Base-by-base conservation (phyloP, 176 grass and related monocot genomes). In the Oropetium thomaeum region DNA sequence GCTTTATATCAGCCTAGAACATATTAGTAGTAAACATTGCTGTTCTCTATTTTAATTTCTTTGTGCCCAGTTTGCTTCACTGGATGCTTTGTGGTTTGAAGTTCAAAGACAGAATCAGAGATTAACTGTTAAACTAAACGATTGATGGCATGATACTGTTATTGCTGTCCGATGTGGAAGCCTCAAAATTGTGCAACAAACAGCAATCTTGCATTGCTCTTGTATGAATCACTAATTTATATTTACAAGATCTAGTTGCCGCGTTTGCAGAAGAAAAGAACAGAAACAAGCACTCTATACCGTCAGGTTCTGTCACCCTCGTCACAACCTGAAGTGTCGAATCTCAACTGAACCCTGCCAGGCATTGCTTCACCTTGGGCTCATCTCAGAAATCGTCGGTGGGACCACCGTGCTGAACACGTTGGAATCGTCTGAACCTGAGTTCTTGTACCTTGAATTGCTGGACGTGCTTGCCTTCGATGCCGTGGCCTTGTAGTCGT, bases 321-420 rank as follows among this genome's bases (percentile, higher is more conserved):
- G 34, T 37, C 10, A 35, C 27, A 76, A 45, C 22, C 20, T 43
- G 4, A 35, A 45, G 26, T 15, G 60, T 75, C 23, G n/a, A 43
- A 34, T 23, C 69, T 67, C 19, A 17, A 19, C 33, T 41, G 58
- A 65, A 35, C 30, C n/a, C n/a, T 62, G 37, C 31, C 40, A 60
- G 65, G 15, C 71, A 51, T 39, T 32, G 27, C 48, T 74, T 92
- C 82, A 92, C 82, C 85, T 88, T 4, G 89, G 89, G 58, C 74
- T 78, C 29, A 92, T 62, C 39, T 88, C 74, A 2, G 89, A 71
- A 33, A 76, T 54, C 3, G 85, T 85, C 30, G 26, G 69, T 6
- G 81, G 81, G 35, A 61, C 79, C 1, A 65, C 79, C 15, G 74
- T 79, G 81, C 81, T 84, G 58, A 80, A 92, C 79, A 44, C 73